phyloP scores from a whole-genome alignment of 73 alveolate genomes.

The Paramecium caudatum region DNA sequence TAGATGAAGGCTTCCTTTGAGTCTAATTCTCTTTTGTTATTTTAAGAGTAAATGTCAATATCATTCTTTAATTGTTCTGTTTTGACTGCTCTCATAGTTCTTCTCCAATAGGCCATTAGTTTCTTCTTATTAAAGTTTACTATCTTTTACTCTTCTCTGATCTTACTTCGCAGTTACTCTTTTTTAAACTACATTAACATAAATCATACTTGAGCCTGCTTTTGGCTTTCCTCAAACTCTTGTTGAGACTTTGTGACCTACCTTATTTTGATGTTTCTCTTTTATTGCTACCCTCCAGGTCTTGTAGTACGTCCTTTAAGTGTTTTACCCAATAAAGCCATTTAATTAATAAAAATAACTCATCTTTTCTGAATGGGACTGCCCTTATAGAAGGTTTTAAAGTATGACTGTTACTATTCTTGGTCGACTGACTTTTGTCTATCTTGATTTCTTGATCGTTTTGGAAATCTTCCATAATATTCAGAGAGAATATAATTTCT shows the following conservation, averaged over 20 bases:
- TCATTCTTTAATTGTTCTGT: conserved; percentile 97
- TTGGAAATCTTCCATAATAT: conserved; percentile 56
- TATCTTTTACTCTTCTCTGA: conserved; percentile 87
- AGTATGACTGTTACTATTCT: background rate
- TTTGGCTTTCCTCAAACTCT: conserved; percentile 84
- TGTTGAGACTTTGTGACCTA: conserved; percentile 74
- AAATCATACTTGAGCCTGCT: conserved; percentile 78
- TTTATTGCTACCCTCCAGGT: conserved; percentile 76
- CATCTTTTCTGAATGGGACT: conserved; percentile 15
- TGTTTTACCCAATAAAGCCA: conserved; percentile 89
- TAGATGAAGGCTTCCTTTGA: conserved; percentile 98
- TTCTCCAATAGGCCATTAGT: conserved; percentile 97
- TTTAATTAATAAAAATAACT: conserved; percentile 34
- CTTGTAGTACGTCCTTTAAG: conserved; percentile 87
- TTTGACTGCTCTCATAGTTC: conserved; percentile 98
- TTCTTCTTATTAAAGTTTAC: conserved; percentile 95
- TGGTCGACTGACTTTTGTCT: conserved; percentile 20
- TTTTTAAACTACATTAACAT: conserved; percentile 73
- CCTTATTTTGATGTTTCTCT: conserved; percentile 69
- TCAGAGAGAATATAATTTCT: conserved; percentile 19
- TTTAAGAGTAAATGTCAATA: conserved; percentile 94
- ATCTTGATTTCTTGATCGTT: conserved; percentile 19
- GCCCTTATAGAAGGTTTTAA: conserved; percentile 30
- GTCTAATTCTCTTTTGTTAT: conserved; percentile 98
- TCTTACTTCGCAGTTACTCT: conserved; percentile 80